Evolutionary conservation across 192 early-diverging fungal genomes (phyloP).

Genomic region (Backusella tarrabulga): DNA sequence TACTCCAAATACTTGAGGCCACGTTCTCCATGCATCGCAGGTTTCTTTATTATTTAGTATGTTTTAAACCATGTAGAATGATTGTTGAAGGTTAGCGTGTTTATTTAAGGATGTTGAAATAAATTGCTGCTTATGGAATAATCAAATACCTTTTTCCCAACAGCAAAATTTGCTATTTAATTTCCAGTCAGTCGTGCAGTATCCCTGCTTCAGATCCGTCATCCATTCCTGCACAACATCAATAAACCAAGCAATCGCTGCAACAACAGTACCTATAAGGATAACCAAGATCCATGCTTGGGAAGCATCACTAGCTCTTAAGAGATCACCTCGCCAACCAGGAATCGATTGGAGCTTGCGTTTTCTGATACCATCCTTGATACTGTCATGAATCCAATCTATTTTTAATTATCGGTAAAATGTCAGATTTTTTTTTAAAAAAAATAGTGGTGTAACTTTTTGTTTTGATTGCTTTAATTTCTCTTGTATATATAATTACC

Average conservation of each 20-base stretch:
- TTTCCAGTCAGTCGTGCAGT: constrained; percentile 73
- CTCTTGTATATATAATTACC: constrained; percentile 31
- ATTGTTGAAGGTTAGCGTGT: not conserved
- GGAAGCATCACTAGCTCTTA: constrained; percentile 66
- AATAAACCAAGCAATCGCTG: constrained; percentile 69
- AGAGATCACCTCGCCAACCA: constrained; percentile 58
- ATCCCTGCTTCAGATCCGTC: constrained; percentile 80
- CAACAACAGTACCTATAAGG: constrained; percentile 57
- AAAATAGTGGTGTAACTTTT: not conserved
- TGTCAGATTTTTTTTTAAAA: not conserved
- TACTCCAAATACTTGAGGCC: constrained; percentile 41
- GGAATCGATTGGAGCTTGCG: constrained; percentile 50
- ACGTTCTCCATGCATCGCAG: constrained; percentile 53
- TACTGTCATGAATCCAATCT: constrained; percentile 92
- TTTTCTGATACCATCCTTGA: constrained; percentile 74
- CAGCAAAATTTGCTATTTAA: constrained; percentile 82
- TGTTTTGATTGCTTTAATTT: constrained; percentile 9
- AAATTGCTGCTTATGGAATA: not conserved
- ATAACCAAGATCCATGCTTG: constrained; percentile 87
- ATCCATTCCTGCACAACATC: constrained; percentile 80
- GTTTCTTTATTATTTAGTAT: constrained; percentile 9
- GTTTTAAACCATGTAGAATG: not conserved
- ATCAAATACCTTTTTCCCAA: constrained; percentile 51
- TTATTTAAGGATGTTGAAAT: not conserved
- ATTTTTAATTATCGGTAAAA: not conserved